These are phyloP conservation scores for Suillus weaverae DNA, from an alignment of 768 basidiomycete species.

Conservation along the genomic window DNA sequence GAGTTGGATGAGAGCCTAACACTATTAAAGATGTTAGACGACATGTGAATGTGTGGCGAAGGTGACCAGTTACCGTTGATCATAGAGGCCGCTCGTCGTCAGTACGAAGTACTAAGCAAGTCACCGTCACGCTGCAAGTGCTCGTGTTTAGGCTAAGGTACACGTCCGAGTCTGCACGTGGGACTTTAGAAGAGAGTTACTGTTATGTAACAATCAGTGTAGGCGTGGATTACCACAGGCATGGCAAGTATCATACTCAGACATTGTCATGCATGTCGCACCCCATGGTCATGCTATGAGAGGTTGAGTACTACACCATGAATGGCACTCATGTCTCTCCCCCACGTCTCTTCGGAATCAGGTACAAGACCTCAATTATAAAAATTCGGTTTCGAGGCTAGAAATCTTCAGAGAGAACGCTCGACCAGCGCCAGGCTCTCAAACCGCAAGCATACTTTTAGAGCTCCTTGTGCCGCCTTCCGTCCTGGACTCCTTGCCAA, in stretches of 20 bases:
- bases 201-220: neutral
- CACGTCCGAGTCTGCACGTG: neutral
- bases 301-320: neutral
- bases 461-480: neutral
- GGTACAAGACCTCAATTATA: neutral
- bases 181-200: neutral
- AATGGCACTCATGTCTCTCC: neutral
- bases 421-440: neutral
- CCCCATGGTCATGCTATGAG: neutral
- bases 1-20: neutral
- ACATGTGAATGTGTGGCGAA: neutral
- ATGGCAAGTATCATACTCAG: neutral
- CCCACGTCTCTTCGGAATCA: neutral
- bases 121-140: too few species aligned
- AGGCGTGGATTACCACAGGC: neutral
- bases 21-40: neutral
- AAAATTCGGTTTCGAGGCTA: neutral
- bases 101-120: neutral
- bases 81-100: neutral
- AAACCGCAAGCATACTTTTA: neutral
- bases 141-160: neutral
- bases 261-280: neutral
- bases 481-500: too few species aligned
- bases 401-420: neutral
- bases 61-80: neutral